phyloP scores from a whole-genome alignment of 768 basidiomycete genomes.

The Sutorius australiensis region DNA sequence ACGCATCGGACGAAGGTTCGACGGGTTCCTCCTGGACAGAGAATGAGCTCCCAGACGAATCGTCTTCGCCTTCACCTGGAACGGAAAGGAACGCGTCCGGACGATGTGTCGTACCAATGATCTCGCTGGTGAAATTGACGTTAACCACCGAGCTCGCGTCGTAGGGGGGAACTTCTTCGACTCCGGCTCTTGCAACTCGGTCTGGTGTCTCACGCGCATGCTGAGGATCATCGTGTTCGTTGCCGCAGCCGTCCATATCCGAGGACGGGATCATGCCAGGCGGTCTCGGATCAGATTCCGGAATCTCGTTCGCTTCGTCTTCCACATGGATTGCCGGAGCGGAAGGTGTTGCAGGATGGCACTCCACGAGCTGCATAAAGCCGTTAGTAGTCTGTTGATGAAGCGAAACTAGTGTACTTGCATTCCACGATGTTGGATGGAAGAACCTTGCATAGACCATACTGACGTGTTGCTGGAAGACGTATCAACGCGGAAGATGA shows the following conservation, averaged over 20 bases:
- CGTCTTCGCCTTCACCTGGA: neutral
- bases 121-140: slow-evolving; percentile 9
- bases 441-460: slow-evolving; percentile 23
- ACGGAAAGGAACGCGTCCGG: slow-evolving; percentile 2
- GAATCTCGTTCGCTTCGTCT: slow-evolving; percentile 9
- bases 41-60: too few relatives aligned
- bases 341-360: slow-evolving; percentile 10
- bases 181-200: neutral
- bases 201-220: neutral
- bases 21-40: too few relatives aligned
- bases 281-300: neutral
- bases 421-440: slow-evolving; percentile 22
- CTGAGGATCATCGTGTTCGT: too few relatives aligned
- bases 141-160: slow-evolving; percentile 2
- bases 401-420: neutral
- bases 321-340: slow-evolving; percentile 20
- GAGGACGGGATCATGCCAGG: slow-evolving; percentile 15
- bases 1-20: too few relatives aligned
- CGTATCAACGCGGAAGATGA: neutral
- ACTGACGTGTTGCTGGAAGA: slow-evolving; percentile 8
- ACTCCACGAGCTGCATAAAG: slow-evolving; percentile 9
- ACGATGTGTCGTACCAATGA: slow-evolving; percentile 15
- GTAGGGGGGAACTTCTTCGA: slow-evolving; percentile 10
- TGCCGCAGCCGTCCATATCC: slow-evolving; percentile 2
- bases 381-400: neutral